Percentiles rank a stretch among this genome's conserved stretches.
phyloP scores from a whole-genome alignment of 2,329 filamentous ascomycete species.

The Sporothrix brunneoviolacea region DNA sequence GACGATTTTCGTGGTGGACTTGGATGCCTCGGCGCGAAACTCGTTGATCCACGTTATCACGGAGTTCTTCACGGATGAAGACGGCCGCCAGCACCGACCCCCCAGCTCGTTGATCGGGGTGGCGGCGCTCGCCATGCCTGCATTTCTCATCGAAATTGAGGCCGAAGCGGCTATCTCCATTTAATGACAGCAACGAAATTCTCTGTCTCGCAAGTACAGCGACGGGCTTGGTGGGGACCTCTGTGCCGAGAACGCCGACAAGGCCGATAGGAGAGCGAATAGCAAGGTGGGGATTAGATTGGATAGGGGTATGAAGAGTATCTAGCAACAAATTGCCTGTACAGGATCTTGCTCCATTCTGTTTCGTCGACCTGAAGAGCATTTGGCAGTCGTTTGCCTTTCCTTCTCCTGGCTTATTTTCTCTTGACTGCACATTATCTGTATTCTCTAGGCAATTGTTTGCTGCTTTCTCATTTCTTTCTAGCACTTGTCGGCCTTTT shows the following conservation, averaged over 20 bases:
- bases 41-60: neutral
- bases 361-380: neutral
- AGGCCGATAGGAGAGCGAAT: neutral
- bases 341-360: neutral
- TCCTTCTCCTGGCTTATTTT: no score
- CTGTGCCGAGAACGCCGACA: neutral
- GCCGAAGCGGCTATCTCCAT: slow-evolving; percentile 5
- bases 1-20: slow-evolving; percentile 2
- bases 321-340: neutral
- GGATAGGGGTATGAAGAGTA: neutral
- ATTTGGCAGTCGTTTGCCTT: neutral
- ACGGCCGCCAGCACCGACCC: slow-evolving; percentile 2
- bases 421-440: no score
- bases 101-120: slow-evolving; percentile 3
- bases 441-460: no score
- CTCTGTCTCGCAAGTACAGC: neutral
- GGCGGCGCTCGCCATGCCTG: slow-evolving; percentile 1
- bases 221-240: neutral
- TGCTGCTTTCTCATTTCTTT: no score
- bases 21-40: neutral
- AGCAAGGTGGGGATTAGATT: no score
- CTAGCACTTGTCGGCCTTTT: no score
- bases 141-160: slow-evolving; percentile 3
- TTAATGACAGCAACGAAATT: neutral
- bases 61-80: neutral